phyloP scores from a whole-genome alignment of 2,329 filamentous ascomycete genomes.

The Gremmenia infestans region DNA sequence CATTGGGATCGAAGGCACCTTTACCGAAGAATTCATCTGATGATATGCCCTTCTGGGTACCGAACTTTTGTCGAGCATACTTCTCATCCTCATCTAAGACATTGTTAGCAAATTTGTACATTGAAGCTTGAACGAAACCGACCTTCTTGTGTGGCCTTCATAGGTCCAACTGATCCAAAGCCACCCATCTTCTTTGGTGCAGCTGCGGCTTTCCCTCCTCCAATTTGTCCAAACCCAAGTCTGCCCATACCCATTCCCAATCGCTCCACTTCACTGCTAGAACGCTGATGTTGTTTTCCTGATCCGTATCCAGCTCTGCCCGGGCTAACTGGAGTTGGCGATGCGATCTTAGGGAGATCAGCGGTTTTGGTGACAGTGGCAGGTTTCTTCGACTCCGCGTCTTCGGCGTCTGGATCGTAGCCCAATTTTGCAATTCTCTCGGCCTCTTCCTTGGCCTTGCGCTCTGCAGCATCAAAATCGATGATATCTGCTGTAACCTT shows the following conservation, averaged over 20 bases:
- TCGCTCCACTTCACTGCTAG: conserved; percentile 76
- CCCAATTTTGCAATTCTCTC: conserved; percentile 93
- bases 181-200: conserved; percentile 57
- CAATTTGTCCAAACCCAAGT: conserved; percentile 31
- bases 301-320: conserved; percentile 56
- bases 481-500: conserved; percentile 77
- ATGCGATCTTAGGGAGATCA: conserved; percentile 58
- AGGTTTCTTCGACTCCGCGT: conserved; percentile 41
- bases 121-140: conserved; percentile 21
- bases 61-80: conserved; percentile 85
- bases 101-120: conserved; percentile 22
- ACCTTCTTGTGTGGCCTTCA: conserved; percentile 68
- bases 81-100: conserved; percentile 67
- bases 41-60: conserved; percentile 88
- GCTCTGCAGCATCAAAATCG: conserved; percentile 96
- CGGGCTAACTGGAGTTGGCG: conserved; percentile 70
- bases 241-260: conserved; percentile 59
- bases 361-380: conserved; percentile 31
- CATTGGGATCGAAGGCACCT: conserved; percentile 73
- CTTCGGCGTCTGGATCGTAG: conserved; percentile 88
- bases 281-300: conserved; percentile 54
- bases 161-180: conserved; percentile 78
- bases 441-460: conserved; percentile 94
- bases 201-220: conserved; percentile 34
- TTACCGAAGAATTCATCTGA: conserved; percentile 98